Base-by-base conservation (phyloP, 305 asterid species). In the Ajuga reptans region DNA sequence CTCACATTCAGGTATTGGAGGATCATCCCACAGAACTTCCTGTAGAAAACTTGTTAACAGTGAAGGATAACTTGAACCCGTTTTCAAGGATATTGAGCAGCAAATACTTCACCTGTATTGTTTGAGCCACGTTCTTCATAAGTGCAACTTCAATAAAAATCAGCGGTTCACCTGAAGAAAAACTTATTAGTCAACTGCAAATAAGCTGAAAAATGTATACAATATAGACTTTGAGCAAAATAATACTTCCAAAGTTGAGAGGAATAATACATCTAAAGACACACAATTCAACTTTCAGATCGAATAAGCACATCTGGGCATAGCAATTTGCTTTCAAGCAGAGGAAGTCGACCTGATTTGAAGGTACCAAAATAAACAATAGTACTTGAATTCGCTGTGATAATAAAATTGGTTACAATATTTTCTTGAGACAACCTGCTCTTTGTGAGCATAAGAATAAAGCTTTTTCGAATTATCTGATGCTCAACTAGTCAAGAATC, bases 21-120 rank as follows among this genome's bases (percentile, higher is more conserved):
- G 97, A 77, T 88, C 87, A 68, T 92, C 95, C 97, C 92, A 87
- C 59, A 92, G 78, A 77, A 92, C 97, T 85, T 90, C 98, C 96
- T 92, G 82, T 60, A 75, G 69, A 50, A 68, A 58, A 46, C 57
- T 55, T 73, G 71, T 59, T 53, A 21, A 42, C 45, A 53, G 21
- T 33, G 46, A 68, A 74, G 9, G 36, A 52, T 21, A 71, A 17
- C 37, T 71, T 43, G 43, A 60, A 65, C 3, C 34, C 33, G 11
- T 50, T 64, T 21, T 33, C 27, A 65, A 78, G 4, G n/a, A 61
- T 61, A 53, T 50, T 36, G 33, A 37, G 50, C 56, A 55, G 55
- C 75, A 70, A 68, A n/a, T 24, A 6, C 34, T 76, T 76, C 64
- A 87, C 98, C 96, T 92, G 95, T 74, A 90, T 90, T 34, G 92